These are phyloP conservation scores for Xerocomellus chrysenteron DNA, from an alignment of 768 basidiomycete species.

Conservation along the genomic window DNA sequence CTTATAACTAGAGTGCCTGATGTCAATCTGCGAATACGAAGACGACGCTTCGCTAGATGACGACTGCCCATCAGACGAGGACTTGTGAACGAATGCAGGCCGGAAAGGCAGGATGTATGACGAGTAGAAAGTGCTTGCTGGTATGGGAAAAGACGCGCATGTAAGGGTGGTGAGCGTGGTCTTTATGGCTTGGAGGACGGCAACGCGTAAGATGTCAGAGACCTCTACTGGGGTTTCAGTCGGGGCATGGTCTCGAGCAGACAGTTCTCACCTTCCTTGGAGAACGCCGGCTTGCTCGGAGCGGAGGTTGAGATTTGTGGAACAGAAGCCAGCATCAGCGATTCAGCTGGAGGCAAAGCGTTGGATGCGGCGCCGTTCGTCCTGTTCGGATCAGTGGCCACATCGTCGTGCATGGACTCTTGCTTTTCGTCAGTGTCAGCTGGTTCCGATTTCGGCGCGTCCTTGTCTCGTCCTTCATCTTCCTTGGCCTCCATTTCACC, in stretches of 20 bases:
- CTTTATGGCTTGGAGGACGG: slow-evolving; percentile 66
- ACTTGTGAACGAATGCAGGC: slow-evolving; percentile 53
- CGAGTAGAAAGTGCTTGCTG: slow-evolving; percentile 74
- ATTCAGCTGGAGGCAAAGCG: slow-evolving; percentile 9
- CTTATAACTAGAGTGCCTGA: slow-evolving; percentile 80
- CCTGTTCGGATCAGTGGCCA: slow-evolving; percentile 5
- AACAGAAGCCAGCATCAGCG: background rate
- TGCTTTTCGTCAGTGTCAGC: background rate
- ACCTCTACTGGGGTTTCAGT: slow-evolving; percentile 17
- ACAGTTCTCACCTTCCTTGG: slow-evolving; percentile 29
- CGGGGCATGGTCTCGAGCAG: background rate
- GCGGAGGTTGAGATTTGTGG: slow-evolving; percentile 5
- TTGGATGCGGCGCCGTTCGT: slow-evolving; percentile 26
- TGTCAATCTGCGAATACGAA: slow-evolving; percentile 52
- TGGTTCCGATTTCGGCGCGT: slow-evolving; percentile 11
- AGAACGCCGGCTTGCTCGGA: slow-evolving; percentile 14
- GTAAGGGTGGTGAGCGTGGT: slow-evolving; percentile 48
- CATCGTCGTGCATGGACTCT: slow-evolving; percentile 10
- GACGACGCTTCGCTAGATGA: slow-evolving; percentile 22
- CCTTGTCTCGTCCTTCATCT: slow-evolving; percentile 7
- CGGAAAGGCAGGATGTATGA: slow-evolving; percentile 75
- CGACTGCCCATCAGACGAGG: slow-evolving; percentile 5
- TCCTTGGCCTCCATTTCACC: slow-evolving; percentile 34
- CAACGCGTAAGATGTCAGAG: slow-evolving; percentile 48
- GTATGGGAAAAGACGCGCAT: slow-evolving; percentile 64